Evolutionary conservation across 2,329 filamentous ascomycete species (phyloP), one percentile per base, ranked within the genome.

Genomic region (Talaromyces funiculosus): DNA sequence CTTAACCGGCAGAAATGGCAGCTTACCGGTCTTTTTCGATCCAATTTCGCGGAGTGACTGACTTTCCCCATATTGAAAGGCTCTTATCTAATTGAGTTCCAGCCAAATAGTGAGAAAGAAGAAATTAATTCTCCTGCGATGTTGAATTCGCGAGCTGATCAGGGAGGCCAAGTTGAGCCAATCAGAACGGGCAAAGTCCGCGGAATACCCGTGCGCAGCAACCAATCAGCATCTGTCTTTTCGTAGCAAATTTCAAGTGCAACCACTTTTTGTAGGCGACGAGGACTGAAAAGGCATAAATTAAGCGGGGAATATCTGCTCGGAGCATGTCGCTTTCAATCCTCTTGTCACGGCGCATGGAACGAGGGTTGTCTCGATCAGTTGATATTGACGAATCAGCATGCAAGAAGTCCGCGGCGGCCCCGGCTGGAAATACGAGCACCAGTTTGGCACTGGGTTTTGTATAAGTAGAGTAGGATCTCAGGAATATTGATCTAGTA

Each of bases 1-100:
- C 71, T 68, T 60, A 66, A 62, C 18, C 72, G 67, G 60, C 72
- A 75, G 38, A 71, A 73, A 12, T 69, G 66, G 56, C 73, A 75
- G 0, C 72, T 74, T 4, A 75, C 69, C 1, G 72, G 73, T 1
- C 66, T 62, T 16, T 65, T 66, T 1, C 67, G 67, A n/a, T 40
- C 43, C 10, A 10, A 18, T 29, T 40, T 38, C 10, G 42, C 16
- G n/a, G 12, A 4, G 2, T 2, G 22, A 16, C 6, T 45, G 16
- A 12, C 18, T 26, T 51, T 58, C 0, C 43, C 56, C 56, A 58
- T 58, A 2, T 8, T 49, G 9, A 35, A 6, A 33, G 1, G 1
- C 9, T 31, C n/a, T 31, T 18, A 2, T 20, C 24, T 2, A 7
- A 1, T n/a, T 14, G 6, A 7, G 12, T 12, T n/a, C 3, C 9